A percentile compares a stretch with the other conserved stretches of the same genome.
Conservation (phyloP, 352 stramenopile genomes). For the Globisporangium rhizosaccharum region DNA sequence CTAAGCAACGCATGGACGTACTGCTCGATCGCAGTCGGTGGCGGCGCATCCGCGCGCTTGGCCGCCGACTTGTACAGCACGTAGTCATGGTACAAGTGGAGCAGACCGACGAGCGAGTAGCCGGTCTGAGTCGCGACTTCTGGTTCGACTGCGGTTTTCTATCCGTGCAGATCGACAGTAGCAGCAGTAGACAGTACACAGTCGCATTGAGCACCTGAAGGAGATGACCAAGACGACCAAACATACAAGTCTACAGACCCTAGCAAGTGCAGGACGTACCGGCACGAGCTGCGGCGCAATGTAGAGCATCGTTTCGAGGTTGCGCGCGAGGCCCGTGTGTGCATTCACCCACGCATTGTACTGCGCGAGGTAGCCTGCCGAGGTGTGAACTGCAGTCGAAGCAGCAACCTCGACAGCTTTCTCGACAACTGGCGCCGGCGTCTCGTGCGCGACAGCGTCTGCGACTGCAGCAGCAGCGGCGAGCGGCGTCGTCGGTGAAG, state of each 20-base stretch:
- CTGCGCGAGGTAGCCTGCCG: constrained; percentile 17
- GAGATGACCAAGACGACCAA: background rate
- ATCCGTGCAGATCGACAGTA: background rate
- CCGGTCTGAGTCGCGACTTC: constrained; percentile 69
- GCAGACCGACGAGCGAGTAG: constrained; percentile 70
- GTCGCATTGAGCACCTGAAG: background rate
- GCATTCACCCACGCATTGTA: constrained; percentile 70
- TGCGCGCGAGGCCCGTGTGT: constrained; percentile 56
- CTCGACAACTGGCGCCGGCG: constrained; percentile 6
- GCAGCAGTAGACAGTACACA: background rate
- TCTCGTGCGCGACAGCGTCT: constrained; percentile 1
- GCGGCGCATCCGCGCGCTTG: constrained; percentile 12
- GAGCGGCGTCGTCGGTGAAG: background rate
- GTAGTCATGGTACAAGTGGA: constrained; percentile 82
- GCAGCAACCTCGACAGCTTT: background rate
- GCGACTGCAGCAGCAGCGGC: background rate
- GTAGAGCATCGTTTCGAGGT: constrained; percentile 76
- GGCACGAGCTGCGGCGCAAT: constrained; percentile 74
- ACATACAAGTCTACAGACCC: background rate
- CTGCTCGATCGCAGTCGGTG: constrained; percentile 18
- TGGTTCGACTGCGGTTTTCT: constrained; percentile 53
- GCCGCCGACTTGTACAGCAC: constrained; percentile 61
- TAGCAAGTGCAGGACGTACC: constrained; percentile 19
- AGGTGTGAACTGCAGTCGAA: background rate
- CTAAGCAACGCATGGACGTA: constrained; percentile 10